Conservation (phyloP, 192 early-diverging fungal genomes). For the Backusella sp. region DNA sequence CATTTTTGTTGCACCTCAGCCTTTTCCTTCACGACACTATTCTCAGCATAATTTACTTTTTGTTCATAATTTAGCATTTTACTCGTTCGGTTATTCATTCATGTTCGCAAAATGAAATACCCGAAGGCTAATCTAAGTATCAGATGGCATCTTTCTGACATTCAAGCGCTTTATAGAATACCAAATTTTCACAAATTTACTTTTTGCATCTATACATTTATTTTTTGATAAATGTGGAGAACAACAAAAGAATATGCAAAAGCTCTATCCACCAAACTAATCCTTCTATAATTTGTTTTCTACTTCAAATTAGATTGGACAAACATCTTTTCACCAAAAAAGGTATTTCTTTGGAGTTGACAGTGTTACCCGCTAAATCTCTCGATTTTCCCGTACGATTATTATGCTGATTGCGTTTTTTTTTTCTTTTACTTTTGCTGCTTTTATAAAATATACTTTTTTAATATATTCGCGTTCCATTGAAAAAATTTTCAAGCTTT, state of each 20-base stretch:
- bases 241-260: neutral
- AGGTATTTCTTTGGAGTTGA: neutral
- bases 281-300: neutral
- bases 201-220: neutral
- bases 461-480: neutral
- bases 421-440: neutral
- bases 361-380: neutral
- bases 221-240: neutral
- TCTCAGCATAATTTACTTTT: neutral
- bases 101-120: neutral
- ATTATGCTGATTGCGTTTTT: neutral
- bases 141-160: neutral
- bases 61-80: neutral
- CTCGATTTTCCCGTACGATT: neutral
- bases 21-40: neutral
- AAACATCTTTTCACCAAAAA: neutral
- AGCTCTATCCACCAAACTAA: neutral
- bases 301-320: neutral
- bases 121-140: neutral
- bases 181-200: neutral
- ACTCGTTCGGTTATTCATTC: neutral
- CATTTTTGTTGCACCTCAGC: neutral
- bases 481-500: too few species aligned
- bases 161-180: neutral
- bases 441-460: neutral